These are phyloP conservation scores for Basipetospora chlamydospora DNA, from an alignment of 2,329 filamentous ascomycete species.

Conservation along the genomic window DNA sequence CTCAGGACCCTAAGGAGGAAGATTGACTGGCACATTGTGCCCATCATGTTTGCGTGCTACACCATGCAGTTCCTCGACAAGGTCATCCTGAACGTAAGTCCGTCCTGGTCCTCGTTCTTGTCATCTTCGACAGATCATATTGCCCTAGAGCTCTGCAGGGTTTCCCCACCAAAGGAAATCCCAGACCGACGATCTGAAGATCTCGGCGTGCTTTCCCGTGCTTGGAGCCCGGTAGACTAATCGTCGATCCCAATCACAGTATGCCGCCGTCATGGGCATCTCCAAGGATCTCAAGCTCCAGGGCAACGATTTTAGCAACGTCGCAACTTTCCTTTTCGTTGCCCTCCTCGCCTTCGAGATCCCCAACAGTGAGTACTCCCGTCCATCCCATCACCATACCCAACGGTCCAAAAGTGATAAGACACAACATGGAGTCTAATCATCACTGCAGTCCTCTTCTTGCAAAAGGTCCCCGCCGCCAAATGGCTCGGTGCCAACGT, in stretches of 20 bases:
- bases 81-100: constrained; percentile 43
- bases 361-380: constrained; percentile 32
- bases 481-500: constrained; percentile 48
- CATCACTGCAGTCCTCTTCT: constrained; percentile 29
- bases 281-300: constrained; percentile 35
- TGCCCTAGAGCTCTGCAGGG: no score
- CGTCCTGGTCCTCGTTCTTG: no score
- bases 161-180: no score
- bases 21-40: constrained; percentile 44
- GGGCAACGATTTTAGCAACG: constrained; percentile 47
- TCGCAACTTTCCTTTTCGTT: constrained; percentile 49
- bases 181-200: no score
- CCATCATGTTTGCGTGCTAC: constrained; percentile 47
- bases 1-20: constrained; percentile 33
- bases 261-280: constrained; percentile 53
- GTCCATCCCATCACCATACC: not conserved
- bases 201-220: no score
- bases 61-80: constrained; percentile 52
- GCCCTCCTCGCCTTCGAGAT: constrained; percentile 44
- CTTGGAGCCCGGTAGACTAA: no score
- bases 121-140: not conserved
- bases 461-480: constrained; percentile 44
- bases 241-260: constrained; percentile 22
- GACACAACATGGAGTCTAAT: not conserved
- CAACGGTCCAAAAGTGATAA: not conserved